phyloP scores from a whole-genome alignment of 164 flowering plant genomes.

The Sextonia rubra region DNA sequence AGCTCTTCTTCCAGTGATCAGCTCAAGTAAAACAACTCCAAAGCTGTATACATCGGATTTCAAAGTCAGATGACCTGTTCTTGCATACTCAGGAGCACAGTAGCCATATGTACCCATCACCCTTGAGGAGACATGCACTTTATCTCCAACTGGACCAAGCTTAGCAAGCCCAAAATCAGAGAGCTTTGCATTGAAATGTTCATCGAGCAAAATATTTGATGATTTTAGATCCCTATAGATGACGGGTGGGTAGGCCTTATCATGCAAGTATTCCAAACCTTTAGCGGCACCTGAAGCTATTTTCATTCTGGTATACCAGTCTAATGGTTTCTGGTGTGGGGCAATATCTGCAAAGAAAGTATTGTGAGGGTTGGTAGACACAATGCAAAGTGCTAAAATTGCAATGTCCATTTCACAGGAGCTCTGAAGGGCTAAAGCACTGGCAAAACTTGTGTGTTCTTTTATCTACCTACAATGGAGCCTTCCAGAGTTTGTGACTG shows the following conservation, averaged over 20 bases:
- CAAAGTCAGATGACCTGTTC: conserved; percentile 53
- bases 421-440: too few relatives aligned
- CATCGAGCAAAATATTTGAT: conserved; percentile 59
- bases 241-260: conserved; percentile 70
- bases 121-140: conserved; percentile 44
- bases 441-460: too few relatives aligned
- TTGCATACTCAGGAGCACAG: conserved; percentile 45
- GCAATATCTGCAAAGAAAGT: conserved; percentile 32
- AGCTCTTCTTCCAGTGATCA: conserved; percentile 64
- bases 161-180: conserved; percentile 80
- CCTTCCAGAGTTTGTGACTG: too few relatives aligned
- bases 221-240: conserved; percentile 64
- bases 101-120: conserved; percentile 75
- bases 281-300: conserved; percentile 59
- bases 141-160: conserved; percentile 61
- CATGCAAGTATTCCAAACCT: conserved; percentile 70
- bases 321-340: conserved; percentile 36
- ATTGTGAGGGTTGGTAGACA: too few relatives aligned
- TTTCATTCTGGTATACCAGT: conserved; percentile 65
- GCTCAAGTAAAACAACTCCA: conserved; percentile 67
- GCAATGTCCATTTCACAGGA: too few relatives aligned
- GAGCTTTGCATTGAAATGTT: conserved; percentile 51
- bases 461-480: too few relatives aligned
- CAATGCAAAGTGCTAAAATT: too few relatives aligned
- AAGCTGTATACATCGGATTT: conserved; percentile 77